phyloP scores from a whole-genome alignment of 2,329 filamentous ascomycete genomes.

The Nemania sp. region DNA sequence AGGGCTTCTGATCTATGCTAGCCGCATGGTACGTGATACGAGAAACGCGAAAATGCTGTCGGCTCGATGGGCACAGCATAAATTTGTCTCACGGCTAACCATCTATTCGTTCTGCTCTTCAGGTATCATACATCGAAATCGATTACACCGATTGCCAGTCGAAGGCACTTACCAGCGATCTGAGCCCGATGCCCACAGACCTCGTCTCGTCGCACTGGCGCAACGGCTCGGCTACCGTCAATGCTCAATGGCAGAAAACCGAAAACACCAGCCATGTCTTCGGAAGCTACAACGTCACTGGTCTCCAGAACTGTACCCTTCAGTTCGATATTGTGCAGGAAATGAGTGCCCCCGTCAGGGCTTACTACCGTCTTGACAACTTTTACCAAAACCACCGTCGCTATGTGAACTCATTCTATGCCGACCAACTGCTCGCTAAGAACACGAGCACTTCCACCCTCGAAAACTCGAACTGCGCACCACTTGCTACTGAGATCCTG shows the following conservation, averaged over 20 bases:
- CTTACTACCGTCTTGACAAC: conserved; percentile 96
- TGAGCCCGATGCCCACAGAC: conserved; percentile 64
- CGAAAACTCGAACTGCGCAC: conserved; percentile 77
- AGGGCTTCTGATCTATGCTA: conserved; percentile 86
- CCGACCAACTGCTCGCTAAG: conserved; percentile 81
- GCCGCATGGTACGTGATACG: conserved; percentile 71
- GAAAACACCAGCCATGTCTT: conserved; percentile 55
- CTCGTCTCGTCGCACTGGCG: conserved; percentile 80
- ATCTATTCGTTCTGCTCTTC: conserved; percentile 13
- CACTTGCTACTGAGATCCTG: conserved; percentile 68
- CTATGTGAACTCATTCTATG: conserved; percentile 91
- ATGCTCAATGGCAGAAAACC: conserved; percentile 53
- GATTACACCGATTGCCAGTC: conserved; percentile 85
- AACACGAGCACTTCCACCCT: conserved; percentile 72
- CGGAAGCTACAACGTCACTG: conserved; percentile 33
- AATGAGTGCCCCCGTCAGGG: conserved; percentile 83
- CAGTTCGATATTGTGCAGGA: conserved; percentile 83
- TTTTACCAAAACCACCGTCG: conserved; percentile 99
- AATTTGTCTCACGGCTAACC: conserved; percentile 29
- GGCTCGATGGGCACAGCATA: not conserved
- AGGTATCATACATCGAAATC: conserved; percentile 91
- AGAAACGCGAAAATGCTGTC: not conserved
- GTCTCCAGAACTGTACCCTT: conserved; percentile 72
- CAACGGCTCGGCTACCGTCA: conserved; percentile 52
- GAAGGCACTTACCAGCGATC: conserved; percentile 60